Evolutionary conservation across 2,329 filamentous ascomycete genomes (phyloP), one percentile per base, ranked within the genome.

Genomic region (Calonectria pteridis): DNA sequence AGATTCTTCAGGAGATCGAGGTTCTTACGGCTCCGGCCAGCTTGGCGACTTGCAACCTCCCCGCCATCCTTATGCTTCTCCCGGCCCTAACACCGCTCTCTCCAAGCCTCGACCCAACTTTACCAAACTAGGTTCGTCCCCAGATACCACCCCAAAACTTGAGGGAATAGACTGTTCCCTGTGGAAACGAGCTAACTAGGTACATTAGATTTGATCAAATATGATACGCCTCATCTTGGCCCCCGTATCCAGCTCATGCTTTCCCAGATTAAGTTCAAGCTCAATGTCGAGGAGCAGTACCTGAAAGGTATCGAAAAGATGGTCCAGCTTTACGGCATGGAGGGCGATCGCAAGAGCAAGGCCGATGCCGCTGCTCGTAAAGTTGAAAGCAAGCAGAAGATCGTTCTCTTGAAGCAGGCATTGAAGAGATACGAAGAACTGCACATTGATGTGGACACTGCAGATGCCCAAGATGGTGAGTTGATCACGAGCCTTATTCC

Each of bases 251-350:
- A 99, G 87, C 94, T 98, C 82, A 99, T 99, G 97, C 89, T 99
- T 82, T 98, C 97, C 62, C 97, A 99, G 85, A 93, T 99, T 76
- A 95, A 98, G 85, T 99, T 99, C 88, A 99, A 99, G 87, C 91
- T 99, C 75, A 98, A 97, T 78, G 97, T 99, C 33, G 97, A 99
- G 84, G 98, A 98, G 84, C 97, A 99, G 86, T 99, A 99, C 86
- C 95, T 98, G 78, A 97, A 98, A 82, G 97, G 97, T 75, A 97
- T 99, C 79, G 97, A 99, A 86, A 99, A 99, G 88, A 98, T 99
- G 97, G 95, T 98, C 59, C 95, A 97, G 84, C 89, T 99, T 43
- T 99, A 99, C 83, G 93, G 97, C 83, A 97, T 98, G 90, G 97
- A 98, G 84, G 96, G 97, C 35, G 97, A 99, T 83, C 93, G 96